These are phyloP conservation scores for Blastobotrys aristatus DNA, from an alignment of 1,139 yeast species.

Conservation along the genomic window DNA sequence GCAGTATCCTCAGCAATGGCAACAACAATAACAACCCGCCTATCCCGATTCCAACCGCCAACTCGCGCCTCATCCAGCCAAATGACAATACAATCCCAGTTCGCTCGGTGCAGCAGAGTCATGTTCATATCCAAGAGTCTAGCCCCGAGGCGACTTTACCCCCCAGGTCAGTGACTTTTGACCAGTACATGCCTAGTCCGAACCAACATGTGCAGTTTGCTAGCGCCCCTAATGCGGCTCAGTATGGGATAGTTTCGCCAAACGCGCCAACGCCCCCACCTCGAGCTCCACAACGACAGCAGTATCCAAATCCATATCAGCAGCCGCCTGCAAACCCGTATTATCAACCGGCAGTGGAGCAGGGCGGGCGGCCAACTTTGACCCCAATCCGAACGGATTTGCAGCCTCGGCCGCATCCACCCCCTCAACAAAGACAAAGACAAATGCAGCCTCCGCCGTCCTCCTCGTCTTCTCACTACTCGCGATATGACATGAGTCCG, in stretches of 20 bases:
- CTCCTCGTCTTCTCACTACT: neutral
- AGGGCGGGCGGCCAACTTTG: neutral
- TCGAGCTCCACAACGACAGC: slow-evolving; percentile 4
- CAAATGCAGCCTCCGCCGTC: neutral
- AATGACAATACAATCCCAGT: slow-evolving; percentile 2
- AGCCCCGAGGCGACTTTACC: slow-evolving; percentile 14
- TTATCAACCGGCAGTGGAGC: too few species aligned
- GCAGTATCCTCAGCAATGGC: neutral
- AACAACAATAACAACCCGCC: neutral
- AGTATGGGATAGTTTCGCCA: neutral
- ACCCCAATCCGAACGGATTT: neutral
- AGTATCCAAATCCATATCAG: neutral
- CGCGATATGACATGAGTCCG: neutral
- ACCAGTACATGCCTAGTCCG: slow-evolving; percentile 4
- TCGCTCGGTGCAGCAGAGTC: slow-evolving; percentile 6
- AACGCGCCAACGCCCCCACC: neutral
- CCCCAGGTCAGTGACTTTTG: slow-evolving; percentile 13
- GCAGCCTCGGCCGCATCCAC: slow-evolving; percentile 2
- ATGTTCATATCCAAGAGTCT: slow-evolving; percentile 1
- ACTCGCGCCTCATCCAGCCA: slow-evolving; percentile 4
- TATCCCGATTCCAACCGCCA: slow-evolving; percentile 2
- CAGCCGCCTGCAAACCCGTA: neutral
- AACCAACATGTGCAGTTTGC: too few species aligned
- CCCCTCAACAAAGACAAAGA: neutral
- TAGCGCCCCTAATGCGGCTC: too few species aligned